Conservation (phyloP, 345 rosid genomes). For the Corymbia maculata region DNA sequence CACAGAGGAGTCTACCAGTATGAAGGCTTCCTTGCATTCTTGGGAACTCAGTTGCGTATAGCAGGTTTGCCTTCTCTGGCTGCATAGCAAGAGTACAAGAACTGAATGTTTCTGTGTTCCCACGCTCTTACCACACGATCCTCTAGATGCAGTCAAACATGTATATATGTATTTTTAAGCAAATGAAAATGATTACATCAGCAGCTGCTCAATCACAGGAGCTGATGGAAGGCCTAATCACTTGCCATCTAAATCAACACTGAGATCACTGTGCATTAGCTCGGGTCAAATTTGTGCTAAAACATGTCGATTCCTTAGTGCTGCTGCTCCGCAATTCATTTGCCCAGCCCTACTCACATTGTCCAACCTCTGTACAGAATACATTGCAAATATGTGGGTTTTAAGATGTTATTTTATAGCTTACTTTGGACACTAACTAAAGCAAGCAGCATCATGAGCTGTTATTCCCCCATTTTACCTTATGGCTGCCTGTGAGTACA, state of each 20-base stretch:
- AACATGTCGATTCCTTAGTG: too few species aligned
- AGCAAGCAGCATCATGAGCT: neutral
- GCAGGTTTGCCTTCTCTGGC: too few species aligned
- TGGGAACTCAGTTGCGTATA: too few species aligned
- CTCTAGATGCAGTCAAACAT: neutral
- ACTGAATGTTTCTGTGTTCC: neutral
- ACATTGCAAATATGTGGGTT: too few species aligned
- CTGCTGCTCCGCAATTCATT: too few species aligned
- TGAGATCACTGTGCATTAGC: neutral
- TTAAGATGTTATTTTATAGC: too few species aligned
- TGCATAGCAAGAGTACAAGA: neutral
- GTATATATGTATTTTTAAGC: neutral
- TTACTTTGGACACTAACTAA: neutral
- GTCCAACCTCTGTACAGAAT: too few species aligned
- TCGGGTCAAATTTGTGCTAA: neutral
- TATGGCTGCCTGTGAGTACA: constrained; percentile 91
- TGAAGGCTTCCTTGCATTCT: too few species aligned
- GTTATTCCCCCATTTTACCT: constrained; percentile 26
- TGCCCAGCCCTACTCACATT: too few species aligned
- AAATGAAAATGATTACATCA: neutral
- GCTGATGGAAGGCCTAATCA: neutral
- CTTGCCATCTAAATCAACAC: neutral
- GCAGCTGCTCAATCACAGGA: neutral
- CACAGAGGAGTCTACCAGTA: too few species aligned
- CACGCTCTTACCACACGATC: neutral